These are phyloP conservation scores for Trichoderma virens DNA, from an alignment of 495 filamentous ascomycete genomes.

Conservation along the genomic window DNA sequence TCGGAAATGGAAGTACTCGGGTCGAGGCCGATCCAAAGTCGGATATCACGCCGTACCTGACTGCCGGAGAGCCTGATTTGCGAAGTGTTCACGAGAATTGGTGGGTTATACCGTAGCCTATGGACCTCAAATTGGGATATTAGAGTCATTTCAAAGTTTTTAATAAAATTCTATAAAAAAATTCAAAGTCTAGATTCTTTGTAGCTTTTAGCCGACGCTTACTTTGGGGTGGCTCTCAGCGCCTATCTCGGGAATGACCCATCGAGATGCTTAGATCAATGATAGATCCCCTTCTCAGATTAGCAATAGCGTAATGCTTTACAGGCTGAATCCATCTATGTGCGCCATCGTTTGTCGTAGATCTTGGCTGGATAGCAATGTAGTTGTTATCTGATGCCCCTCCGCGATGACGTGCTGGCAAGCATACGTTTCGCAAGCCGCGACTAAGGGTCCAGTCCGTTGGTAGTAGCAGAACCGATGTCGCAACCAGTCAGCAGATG, in stretches of 20 bases:
- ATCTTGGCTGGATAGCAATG: neutral
- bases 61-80: constrained; percentile 28
- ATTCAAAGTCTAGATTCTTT: neutral
- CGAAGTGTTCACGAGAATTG: constrained; percentile 35
- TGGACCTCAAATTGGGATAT: neutral
- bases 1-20: constrained; percentile 35
- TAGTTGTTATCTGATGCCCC: neutral
- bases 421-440: constrained; percentile 6
- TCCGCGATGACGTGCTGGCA: constrained; percentile 12
- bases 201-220: neutral
- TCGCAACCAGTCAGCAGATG: neutral
- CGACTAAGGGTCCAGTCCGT: neutral
- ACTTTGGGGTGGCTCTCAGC: neutral
- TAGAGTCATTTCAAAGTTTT: too few relatives aligned
- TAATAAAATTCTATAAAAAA: too few relatives aligned
- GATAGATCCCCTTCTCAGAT: neutral
- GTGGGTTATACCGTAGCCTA: constrained; percentile 26
- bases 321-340: neutral
- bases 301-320: neutral
- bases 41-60: constrained; percentile 36
- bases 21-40: constrained; percentile 28
- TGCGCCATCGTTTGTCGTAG: neutral
- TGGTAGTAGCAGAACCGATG: neutral
- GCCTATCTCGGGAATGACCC: neutral
- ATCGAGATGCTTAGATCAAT: neutral